phyloP scores from a whole-genome alignment of 371 early-diverging fungal genomes.

The Mortierella sp. region DNA sequence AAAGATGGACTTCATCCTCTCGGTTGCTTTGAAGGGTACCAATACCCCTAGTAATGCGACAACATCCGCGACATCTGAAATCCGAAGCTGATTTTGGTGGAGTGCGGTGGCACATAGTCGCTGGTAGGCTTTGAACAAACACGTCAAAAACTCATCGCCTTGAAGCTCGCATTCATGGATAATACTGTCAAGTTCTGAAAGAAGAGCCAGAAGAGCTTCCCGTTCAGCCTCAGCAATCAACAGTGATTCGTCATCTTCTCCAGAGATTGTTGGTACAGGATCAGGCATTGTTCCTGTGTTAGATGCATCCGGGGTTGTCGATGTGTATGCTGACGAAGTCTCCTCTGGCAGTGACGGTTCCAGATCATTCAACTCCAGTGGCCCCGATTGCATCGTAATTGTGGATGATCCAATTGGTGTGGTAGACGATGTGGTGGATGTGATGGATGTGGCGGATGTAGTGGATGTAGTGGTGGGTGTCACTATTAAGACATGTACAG shows the following conservation, averaged over 20 bases:
- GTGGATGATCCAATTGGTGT: slow-evolving; percentile 10
- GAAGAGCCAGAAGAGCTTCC: slow-evolving; percentile 12
- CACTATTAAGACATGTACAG: slow-evolving; percentile 15
- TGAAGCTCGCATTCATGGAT: slow-evolving; percentile 15
- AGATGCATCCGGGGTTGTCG: slow-evolving; percentile 13
- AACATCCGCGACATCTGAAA: slow-evolving; percentile 17
- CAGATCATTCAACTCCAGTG: slow-evolving; percentile 5
- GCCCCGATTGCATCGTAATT: slow-evolving; percentile 9
- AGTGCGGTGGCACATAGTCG: slow-evolving; percentile 12
- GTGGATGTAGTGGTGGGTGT: slow-evolving; percentile 4
- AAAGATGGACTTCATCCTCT: slow-evolving; percentile 18
- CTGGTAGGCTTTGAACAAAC: slow-evolving; percentile 15
- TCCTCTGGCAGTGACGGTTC: slow-evolving; percentile 10
- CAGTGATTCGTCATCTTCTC: slow-evolving; percentile 12
- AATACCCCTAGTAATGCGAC: slow-evolving; percentile 18
- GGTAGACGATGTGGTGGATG: too few relatives aligned
- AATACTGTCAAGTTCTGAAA: slow-evolving; percentile 16
- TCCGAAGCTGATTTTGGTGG: slow-evolving; percentile 18
- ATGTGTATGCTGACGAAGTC: too few relatives aligned
- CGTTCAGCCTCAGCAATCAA: slow-evolving; percentile 16
- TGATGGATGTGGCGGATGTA: too few relatives aligned
- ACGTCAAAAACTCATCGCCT: slow-evolving; percentile 9
- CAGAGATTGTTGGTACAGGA: slow-evolving; percentile 12
- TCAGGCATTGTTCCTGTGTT: slow-evolving; percentile 11
- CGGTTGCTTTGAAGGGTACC: slow-evolving; percentile 20